A percentile compares a stretch with the other conserved stretches of the same genome.
These are phyloP conservation scores for Agaricus sinodeliciosus DNA, from an alignment of 768 basidiomycete genomes.

Conservation along the genomic window DNA sequence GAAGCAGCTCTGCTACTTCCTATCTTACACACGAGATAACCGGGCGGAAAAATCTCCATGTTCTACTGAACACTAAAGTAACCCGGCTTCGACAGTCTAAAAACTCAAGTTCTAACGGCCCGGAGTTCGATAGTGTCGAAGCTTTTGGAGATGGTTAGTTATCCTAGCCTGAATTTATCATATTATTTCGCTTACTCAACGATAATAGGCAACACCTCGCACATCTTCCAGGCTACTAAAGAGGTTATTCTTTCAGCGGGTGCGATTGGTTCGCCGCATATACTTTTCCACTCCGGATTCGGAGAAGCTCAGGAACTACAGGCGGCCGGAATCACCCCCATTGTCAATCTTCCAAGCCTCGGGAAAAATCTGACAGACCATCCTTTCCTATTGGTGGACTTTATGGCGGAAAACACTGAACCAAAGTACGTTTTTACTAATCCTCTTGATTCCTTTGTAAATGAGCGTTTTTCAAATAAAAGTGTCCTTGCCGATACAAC, in stretches of 20 bases:
- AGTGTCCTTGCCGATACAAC: conserved; percentile 2
- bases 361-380: conserved; percentile 25
- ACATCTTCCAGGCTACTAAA: neutral
- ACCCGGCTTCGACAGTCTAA: conserved; percentile 15
- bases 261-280: conserved; percentile 12
- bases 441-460: neutral
- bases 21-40: conserved; percentile 21
- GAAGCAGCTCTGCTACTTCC: conserved; percentile 25
- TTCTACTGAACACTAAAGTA: conserved; percentile 23
- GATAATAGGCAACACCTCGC: neutral
- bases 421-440: neutral
- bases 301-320: conserved; percentile 11
- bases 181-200: neutral
- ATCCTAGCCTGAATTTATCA: neutral
- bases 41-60: conserved; percentile 22
- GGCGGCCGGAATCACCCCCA: conserved; percentile 15
- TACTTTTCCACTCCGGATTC: conserved; percentile 15
- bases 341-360: conserved; percentile 22
- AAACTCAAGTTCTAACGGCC: neutral
- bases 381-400: conserved; percentile 9
- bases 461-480: neutral
- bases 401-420: conserved; percentile 13
- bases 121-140: neutral
- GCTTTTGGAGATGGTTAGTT: neutral
- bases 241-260: conserved; percentile 14